Evolutionary conservation across 306 rosid genomes (phyloP).

Genomic region (Amphicarpaea edgeworthii): DNA sequence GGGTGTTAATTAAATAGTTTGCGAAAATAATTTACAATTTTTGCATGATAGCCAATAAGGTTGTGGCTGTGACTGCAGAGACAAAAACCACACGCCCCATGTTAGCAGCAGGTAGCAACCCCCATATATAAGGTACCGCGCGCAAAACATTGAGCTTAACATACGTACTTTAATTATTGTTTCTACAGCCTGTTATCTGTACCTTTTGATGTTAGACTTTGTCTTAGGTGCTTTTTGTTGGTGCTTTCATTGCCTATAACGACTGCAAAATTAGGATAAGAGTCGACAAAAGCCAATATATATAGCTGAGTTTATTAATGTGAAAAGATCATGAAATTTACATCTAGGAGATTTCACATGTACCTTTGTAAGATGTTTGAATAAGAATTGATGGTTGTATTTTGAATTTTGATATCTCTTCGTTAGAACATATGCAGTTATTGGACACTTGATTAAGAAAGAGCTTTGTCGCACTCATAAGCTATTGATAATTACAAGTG

Average conservation of each 20-base stretch:
- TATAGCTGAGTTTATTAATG: too few species aligned
- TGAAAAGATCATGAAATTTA: too few species aligned
- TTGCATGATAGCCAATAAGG: neutral
- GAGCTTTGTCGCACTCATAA: conserved; percentile 26
- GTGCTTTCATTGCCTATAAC: neutral
- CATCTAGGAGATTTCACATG: too few species aligned
- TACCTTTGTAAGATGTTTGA: too few species aligned
- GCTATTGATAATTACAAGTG: conserved; percentile 12
- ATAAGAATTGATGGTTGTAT: neutral
- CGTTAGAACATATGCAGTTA: too few species aligned
- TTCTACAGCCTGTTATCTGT: conserved; percentile 25
- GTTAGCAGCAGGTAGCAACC: conserved; percentile 19
- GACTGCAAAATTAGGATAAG: neutral
- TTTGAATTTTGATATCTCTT: too few species aligned
- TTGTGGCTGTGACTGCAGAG: conserved; percentile 23
- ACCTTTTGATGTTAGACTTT: conserved; percentile 17
- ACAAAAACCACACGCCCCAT: conserved; percentile 31
- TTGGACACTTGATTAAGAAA: too few species aligned
- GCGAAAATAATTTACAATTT: conserved; percentile 7
- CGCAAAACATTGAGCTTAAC: conserved; percentile 16
- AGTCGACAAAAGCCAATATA: too few species aligned
- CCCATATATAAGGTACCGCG: neutral
- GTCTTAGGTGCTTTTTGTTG: neutral
- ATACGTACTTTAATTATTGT: neutral
- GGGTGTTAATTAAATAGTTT: neutral